Conservation (phyloP, 345 rosid genomes). For the Eucalyptus viminalis region DNA sequence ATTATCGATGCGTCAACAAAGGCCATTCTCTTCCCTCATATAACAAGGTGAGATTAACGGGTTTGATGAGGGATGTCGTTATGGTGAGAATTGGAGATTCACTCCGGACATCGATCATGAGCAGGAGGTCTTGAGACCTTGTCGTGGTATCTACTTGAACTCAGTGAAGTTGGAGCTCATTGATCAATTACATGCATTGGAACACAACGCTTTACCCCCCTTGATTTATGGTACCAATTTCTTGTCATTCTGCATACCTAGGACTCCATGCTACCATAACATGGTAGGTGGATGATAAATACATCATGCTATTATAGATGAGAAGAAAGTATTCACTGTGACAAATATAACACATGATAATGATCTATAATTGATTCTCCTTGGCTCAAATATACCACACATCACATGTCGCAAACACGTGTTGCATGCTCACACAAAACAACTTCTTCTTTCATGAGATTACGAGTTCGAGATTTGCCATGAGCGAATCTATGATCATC, state of each 20-base stretch:
- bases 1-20: accelerated
- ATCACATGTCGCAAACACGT: accelerated
- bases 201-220: not conserved
- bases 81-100: not conserved
- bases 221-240: not conserved
- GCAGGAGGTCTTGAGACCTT: accelerated
- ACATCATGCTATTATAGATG: accelerated
- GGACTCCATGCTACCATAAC: not conserved
- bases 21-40: not conserved
- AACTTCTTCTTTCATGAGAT: not conserved
- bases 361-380: not conserved
- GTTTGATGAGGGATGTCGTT: not conserved
- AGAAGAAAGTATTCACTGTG: not conserved
- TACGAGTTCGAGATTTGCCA: not conserved
- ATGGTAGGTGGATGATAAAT: not conserved
- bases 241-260: not conserved
- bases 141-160: not conserved
- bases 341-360: not conserved
- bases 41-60: accelerated
- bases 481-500: not conserved
- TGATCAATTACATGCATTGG: not conserved
- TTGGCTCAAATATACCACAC: not conserved
- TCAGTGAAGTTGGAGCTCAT: not conserved
- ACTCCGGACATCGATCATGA: accelerated
- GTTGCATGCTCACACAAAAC: not conserved